Evolutionary conservation across 768 basidiomycete species (phyloP), one percentile per base, ranked within the genome.

Genomic region (Hygrocybe coccinea): DNA sequence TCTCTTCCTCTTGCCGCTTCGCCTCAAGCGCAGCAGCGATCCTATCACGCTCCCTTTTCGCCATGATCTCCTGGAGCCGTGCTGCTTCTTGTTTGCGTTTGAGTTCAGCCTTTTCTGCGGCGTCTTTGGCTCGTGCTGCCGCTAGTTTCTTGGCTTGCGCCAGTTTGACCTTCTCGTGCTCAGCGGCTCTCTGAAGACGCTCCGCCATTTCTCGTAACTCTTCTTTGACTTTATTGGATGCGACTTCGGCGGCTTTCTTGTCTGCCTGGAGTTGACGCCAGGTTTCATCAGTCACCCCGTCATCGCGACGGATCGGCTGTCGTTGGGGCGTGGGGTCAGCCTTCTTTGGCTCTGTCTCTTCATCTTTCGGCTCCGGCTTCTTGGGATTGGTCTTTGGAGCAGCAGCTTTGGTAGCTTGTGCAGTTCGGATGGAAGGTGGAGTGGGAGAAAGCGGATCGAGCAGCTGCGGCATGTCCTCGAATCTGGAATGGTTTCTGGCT

Each of bases 261-360:
- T 74, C 76, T 3, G 38, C 60, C 57, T 82, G 76, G 0, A 86
- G 67, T 57, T 79, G 71, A 9, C 59, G 24, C 85, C 85, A 86
- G 10, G 75, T 64, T 1, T 62, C 63, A 62, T 86, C 81, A 0
- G 74, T 61, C 4, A 86, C 81, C 0, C 79, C 85, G 17, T 72
- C 45, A 64, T 85, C 85, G 21, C 80, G 75, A 21, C 50, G 60
- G 2, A 50, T 51, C 3, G 25, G 54, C 7, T 3, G 15, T 35
- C 21, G 17, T 9, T 9, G 17, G 11, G 33, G 9, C 39, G 14
- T 3, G 15, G 19, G 39, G 19, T 41, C 19, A 3, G 3, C n/a
- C 19, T 50, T 29, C 29, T 57, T 41, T 35, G 54, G 2, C 37
- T 50, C 49, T 17, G 15, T 45, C 15, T 45, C 57, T 22, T 52